Conservation (phyloP, 306 rosid genomes). For the Vicia villosa region DNA sequence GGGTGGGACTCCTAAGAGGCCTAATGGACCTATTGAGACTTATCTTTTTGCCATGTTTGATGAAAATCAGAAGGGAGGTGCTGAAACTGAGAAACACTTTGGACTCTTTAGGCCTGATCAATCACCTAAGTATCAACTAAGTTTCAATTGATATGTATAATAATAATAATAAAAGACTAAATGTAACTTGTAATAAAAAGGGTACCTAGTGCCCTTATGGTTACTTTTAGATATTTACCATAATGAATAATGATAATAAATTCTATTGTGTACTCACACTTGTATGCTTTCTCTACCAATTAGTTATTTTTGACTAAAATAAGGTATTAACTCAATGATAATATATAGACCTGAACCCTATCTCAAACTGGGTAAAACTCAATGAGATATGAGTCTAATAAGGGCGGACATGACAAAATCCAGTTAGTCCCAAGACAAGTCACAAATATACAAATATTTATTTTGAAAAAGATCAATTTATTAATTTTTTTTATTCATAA, state of each 20-base stretch:
- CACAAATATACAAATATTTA: no score
- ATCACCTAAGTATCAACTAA: conserved; percentile 50
- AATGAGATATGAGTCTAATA: no score
- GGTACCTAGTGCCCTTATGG: neutral
- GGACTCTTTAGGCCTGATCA: conserved; percentile 51
- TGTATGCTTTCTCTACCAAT: neutral
- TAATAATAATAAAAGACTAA: neutral
- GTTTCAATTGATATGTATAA: conserved; percentile 27
- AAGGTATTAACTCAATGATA: no score
- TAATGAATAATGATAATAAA: neutral
- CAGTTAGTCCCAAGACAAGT: no score
- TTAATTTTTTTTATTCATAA: no score
- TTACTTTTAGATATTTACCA: neutral
- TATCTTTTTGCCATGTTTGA: conserved; percentile 61
- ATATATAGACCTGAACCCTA: no score
- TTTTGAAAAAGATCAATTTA: no score
- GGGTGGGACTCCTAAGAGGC: conserved; percentile 62
- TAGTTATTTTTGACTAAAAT: no score
- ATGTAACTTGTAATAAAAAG: conserved; percentile 10
- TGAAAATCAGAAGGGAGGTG: conserved; percentile 39
- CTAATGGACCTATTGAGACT: conserved; percentile 46
- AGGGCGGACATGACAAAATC: no score
- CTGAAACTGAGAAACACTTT: conserved; percentile 45
- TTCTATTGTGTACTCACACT: neutral
- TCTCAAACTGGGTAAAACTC: no score